Evolutionary conservation across 1,284 basidiomycete species (phyloP), one percentile per base, ranked within the genome.

Genomic region (Blastosporella zonata): DNA sequence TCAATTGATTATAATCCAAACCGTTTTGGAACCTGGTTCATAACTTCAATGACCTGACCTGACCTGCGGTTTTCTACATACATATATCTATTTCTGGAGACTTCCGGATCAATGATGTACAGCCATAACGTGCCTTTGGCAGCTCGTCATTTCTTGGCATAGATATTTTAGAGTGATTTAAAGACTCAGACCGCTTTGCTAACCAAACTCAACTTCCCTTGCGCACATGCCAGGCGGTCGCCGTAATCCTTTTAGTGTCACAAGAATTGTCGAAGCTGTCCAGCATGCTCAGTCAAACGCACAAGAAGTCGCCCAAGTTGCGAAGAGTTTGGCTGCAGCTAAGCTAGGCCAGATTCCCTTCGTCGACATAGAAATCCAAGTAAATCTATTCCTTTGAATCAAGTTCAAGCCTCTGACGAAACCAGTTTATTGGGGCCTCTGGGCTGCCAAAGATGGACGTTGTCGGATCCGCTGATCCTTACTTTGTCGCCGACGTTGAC

Each of bases 371-470:
- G 67, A 65, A 5, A 74, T 81, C 43, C 74, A 74, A 58, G 74
- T 74, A 50, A 35, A 15, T 20, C 2, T n/a, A n/a, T n/a, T n/a
- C n/a, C n/a, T n/a, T n/a, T n/a, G n/a, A n/a, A n/a, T n/a, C n/a
- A n/a, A n/a, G n/a, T n/a, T n/a, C n/a, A 33, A 17, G 21, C 33
- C 20, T 28, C 6, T 35, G 17, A 15, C n/a, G 13, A 41, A 12
- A 1, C 8, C 22, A 87, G 74, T 88, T 88, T 51, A 85, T 87
- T 39, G 80, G 82, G 7, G 85, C 85, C 13, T 77, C 75, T 15
- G 75, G 73, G 5, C 62, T 89, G 20, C 84, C 87, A 0, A 83
- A 75, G 71, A 79, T 84, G 76, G 84, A 87, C 54, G 72, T 87
- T 9, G 73, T 84, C 1, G 86, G 84, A 6, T 67, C 71, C 7